A percentile compares a stretch with the other conserved stretches of the same genome.
phyloP scores from a whole-genome alignment of 2,329 filamentous ascomycete species.

The Didymella pinodella region DNA sequence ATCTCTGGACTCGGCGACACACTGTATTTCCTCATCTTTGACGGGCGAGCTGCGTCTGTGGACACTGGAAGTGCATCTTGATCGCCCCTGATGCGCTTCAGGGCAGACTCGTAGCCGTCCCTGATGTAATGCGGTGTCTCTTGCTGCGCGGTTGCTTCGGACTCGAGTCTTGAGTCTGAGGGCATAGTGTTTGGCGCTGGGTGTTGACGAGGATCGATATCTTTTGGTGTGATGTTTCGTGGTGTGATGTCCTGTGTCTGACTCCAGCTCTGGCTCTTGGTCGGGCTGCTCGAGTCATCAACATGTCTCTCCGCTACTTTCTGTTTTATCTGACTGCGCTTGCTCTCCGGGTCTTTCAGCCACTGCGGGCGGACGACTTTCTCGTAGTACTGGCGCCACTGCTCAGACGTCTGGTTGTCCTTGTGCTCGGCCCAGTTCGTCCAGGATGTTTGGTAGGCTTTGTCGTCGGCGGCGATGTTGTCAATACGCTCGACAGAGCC shows the following conservation, averaged over 20 bases:
- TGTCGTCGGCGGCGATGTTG: conserved; percentile 1
- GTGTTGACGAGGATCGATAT: background rate
- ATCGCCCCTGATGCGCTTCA: conserved; percentile 32
- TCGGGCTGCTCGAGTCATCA: background rate
- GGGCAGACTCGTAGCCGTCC: conserved; percentile 30
- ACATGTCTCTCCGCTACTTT: conserved; percentile 26
- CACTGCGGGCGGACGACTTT: conserved; percentile 46
- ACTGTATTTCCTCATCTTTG: conserved; percentile 30
- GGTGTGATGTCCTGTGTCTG: background rate
- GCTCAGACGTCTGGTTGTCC: conserved; percentile 34
- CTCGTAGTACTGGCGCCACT: conserved; percentile 49
- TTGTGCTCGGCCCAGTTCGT: conserved; percentile 30
- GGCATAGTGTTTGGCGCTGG: background rate
- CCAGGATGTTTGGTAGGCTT: conserved; percentile 35
- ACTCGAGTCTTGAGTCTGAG: conserved; percentile 22
- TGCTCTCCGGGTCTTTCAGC: conserved; percentile 34
- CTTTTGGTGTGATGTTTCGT: too few relatives aligned
- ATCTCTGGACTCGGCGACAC: conserved; percentile 8
- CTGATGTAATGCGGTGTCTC: conserved; percentile 37
- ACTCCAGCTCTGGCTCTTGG: conserved; percentile 18
- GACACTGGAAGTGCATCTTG: conserved; percentile 11
- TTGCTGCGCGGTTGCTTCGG: conserved; percentile 35
- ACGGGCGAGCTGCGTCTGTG: conserved; percentile 11
- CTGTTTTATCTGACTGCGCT: conserved; percentile 34
- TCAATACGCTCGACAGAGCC: conserved; percentile 37